Evolutionary conservation across 1,139 yeast genomes (phyloP), one percentile per base, ranked within the genome.

Genomic region (Zygosaccharomyces sapae): DNA sequence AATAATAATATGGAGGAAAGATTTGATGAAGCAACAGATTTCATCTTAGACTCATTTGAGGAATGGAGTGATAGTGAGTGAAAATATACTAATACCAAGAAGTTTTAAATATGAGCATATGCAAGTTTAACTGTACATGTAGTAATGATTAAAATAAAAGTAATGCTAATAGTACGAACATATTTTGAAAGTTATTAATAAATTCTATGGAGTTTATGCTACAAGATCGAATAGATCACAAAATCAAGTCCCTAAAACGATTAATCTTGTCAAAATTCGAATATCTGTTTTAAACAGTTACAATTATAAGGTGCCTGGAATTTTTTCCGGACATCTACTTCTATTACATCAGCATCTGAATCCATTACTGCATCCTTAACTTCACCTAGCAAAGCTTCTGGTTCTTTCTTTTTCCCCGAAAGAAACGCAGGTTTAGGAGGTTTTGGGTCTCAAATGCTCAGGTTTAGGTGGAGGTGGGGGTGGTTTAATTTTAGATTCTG

Each of bases 11-110:
- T 87, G 33, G 81, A 82, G 52, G 97, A 88, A 63, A 74, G 89
- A 61, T 86, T 86, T 57, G 89, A 86, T 45, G 97, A 89, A 63
- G 87, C 90, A 1, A 75, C 85, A 18, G 96, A 86, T 59, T 88
- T 87, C 62, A 76, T 88, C 31, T 72, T 86, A 54, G 96, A 88
- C 60, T 78, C 89, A 2, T 72, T 87, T 50, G 74, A 70, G 47
- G 74, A 69, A 34, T 70, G 68, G 68, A 62, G 67, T 50, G 68
- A 64, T 43, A 56, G 61, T n/a, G 68, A 64, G 44, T 61, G 44
- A 37, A 39, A 27, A 8, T 12, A 30, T 22, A 35, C 12, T 13
- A 25, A 18, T 6, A n/a, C 6, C 5, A 24, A 16, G 7, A 16
- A 9, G 5, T 5, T 19, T 13, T 5, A 18, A 16, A 20, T 35